These are phyloP conservation scores for Lodderomyces theae DNA, from an alignment of 1,139 yeast genomes.

Conservation along the genomic window DNA sequence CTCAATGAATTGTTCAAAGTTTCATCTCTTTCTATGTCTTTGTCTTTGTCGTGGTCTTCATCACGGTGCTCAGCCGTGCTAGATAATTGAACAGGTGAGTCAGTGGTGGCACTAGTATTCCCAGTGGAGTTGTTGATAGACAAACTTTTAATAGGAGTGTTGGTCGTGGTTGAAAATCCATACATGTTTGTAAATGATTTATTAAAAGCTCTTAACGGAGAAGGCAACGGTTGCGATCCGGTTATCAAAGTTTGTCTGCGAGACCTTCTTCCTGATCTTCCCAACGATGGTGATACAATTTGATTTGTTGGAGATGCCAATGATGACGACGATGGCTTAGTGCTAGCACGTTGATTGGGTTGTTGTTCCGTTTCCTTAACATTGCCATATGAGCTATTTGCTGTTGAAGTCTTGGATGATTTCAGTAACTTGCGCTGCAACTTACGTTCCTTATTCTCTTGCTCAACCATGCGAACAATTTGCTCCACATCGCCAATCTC, in stretches of 20 bases:
- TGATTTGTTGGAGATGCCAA: conserved; percentile 18
- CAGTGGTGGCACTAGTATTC: neutral
- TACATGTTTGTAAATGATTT: conserved; percentile 38
- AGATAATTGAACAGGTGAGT: conserved; percentile 3
- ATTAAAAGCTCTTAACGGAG: conserved; percentile 58
- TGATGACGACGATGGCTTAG: conserved; percentile 1
- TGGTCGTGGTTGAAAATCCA: conserved; percentile 40
- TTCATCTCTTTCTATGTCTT: conserved; percentile 15
- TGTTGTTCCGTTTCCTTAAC: neutral
- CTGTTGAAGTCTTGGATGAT: conserved; percentile 20
- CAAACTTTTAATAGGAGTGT: conserved; percentile 36
- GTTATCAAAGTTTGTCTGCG: conserved; percentile 72
- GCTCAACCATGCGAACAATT: conserved; percentile 56
- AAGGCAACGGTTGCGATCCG: conserved; percentile 83
- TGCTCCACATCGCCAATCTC: conserved; percentile 77
- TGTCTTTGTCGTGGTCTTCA: conserved; percentile 7
- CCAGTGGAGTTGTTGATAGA: conserved; percentile 7
- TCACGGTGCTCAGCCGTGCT: conserved; percentile 9
- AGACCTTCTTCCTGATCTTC: conserved; percentile 52
- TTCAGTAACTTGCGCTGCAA: conserved; percentile 38
- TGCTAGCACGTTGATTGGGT: neutral
- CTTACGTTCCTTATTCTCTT: conserved; percentile 49
- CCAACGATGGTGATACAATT: conserved; percentile 35
- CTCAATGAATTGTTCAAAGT: conserved; percentile 40
- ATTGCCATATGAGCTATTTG: conserved; percentile 15